Evolutionary conservation across 495 filamentous ascomycete genomes (phyloP), one percentile per base, ranked within the genome.

Genomic region (Penicillium cataractarum): DNA sequence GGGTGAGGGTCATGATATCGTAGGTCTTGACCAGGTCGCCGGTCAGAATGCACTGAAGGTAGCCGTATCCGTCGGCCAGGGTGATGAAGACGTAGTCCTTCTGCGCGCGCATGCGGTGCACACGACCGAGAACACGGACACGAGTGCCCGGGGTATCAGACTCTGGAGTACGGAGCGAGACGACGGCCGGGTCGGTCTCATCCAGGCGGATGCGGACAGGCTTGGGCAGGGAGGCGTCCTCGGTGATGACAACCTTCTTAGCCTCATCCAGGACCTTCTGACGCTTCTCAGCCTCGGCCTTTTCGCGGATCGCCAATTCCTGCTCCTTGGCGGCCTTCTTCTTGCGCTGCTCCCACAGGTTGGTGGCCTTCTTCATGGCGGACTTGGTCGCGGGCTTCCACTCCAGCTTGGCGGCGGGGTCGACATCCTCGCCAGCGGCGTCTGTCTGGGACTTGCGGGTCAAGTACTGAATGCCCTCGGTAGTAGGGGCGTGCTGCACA

Each of bases 11-110:
- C 67, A 97, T 76, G 54, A 92, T 91, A 76, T 98, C 93, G 81
- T 96, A 96, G 29, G 92, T 95, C 81, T 92, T 95, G 66, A 91
- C 89, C 66, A 99, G 80, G 49, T 90, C 84, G 31, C 92, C 92
- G 1, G 90, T 85, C 65, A 99, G 74, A 64, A 99, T 83, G 65
- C 92, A 96, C 82, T 97, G 94, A 62, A 99, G 79, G 66, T 89
- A 87, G 24, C 94, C 94, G 66, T 94, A 94, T 40, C 95, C 95
- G 68, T 97, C 95, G 69, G 87, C 80, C 37, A 99, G 80, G 12
- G 89, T 94, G 65, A 98, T 78, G 77, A 99, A 99, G 46, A 92
- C 87, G 46, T 91, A 84, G 64, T 90, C 89, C 80, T 96, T 97
- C 78, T 98, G 95, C 51, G 82, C 80, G 52, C 93, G 86, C 66